These are phyloP conservation scores for Tylopilus sp. DNA, from an alignment of 1,284 basidiomycete genomes.

Conservation along the genomic window DNA sequence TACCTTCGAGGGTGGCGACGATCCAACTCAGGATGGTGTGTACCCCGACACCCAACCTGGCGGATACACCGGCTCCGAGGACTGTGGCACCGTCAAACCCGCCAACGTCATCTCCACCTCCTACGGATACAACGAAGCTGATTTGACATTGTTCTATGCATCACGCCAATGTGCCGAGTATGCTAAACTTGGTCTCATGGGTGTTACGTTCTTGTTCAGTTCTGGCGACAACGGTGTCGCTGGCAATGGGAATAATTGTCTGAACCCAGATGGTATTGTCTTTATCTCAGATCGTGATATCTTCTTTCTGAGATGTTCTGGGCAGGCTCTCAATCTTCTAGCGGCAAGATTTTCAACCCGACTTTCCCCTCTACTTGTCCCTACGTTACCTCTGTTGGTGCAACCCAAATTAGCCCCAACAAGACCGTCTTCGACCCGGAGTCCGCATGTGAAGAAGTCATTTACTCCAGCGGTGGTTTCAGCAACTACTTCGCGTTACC, in stretches of 20 bases:
- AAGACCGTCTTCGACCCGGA: conserved; percentile 45
- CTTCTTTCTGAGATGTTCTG: background rate
- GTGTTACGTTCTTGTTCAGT: conserved; percentile 61
- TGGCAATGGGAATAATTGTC: conserved; percentile 50
- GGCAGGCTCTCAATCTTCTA: conserved; percentile 14
- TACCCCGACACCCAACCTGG: conserved; percentile 63
- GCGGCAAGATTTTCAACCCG: conserved; percentile 61
- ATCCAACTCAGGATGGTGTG: conserved; percentile 57
- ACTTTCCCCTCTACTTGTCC: conserved; percentile 58
- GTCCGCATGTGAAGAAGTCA: conserved; percentile 42
- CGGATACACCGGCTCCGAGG: conserved; percentile 55
- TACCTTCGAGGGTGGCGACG: conserved; percentile 70
- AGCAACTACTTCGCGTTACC: conserved; percentile 53
- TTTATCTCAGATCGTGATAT: background rate
- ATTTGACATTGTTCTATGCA: conserved; percentile 57
- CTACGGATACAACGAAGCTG: conserved; percentile 61
- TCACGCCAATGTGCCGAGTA: conserved; percentile 68
- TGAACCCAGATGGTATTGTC: conserved; percentile 51
- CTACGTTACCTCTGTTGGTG: conserved; percentile 60
- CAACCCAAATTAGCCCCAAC: conserved; percentile 53
- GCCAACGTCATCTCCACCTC: conserved; percentile 70
- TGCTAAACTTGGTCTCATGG: conserved; percentile 60
- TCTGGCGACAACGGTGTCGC: conserved; percentile 67
- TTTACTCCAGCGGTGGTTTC: conserved; percentile 59
- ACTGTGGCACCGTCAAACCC: conserved; percentile 63